Conservation (phyloP, 2,329 filamentous ascomycete species). For the Phaeoacremonium minimum region DNA sequence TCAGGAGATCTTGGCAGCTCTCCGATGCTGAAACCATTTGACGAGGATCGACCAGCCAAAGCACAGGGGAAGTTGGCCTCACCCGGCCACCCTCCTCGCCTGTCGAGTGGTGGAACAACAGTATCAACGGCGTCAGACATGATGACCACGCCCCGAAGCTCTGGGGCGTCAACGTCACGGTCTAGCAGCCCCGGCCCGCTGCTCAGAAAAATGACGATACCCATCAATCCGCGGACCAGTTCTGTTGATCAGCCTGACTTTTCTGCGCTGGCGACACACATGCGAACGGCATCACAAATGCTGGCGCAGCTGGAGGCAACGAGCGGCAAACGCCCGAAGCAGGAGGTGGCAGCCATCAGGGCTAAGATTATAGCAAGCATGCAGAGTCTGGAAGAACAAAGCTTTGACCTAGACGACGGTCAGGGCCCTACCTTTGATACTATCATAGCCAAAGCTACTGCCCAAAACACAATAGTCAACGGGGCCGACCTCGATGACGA, state of each 20-base stretch:
- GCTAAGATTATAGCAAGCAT: slow-evolving; percentile 87
- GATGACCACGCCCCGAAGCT: slow-evolving; percentile 60
- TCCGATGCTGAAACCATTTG: slow-evolving; percentile 57
- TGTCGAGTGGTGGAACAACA: slow-evolving; percentile 59
- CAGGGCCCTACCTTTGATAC: slow-evolving; percentile 73
- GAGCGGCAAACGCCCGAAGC: slow-evolving; percentile 72
- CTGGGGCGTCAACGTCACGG: slow-evolving; percentile 62
- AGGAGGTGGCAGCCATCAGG: slow-evolving; percentile 78
- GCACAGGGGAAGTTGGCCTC: slow-evolving; percentile 19
- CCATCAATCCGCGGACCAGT: slow-evolving; percentile 44
- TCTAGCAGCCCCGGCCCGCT: slow-evolving; percentile 60
- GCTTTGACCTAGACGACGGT: slow-evolving; percentile 71
- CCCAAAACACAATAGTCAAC: slow-evolving; percentile 40
- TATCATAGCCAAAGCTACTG: slow-evolving; percentile 71
- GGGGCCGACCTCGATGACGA: slow-evolving; percentile 52
- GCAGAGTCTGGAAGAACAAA: slow-evolving; percentile 83
- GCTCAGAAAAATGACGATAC: slow-evolving; percentile 56
- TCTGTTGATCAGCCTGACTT: slow-evolving; percentile 71
- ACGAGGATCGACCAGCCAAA: slow-evolving; percentile 33
- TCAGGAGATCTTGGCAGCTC: slow-evolving; percentile 75
- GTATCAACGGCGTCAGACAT: slow-evolving; percentile 56
- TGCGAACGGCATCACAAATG: slow-evolving; percentile 86
- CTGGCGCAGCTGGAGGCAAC: slow-evolving; percentile 77
- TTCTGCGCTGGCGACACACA: slow-evolving; percentile 78
- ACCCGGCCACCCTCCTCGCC: slow-evolving; percentile 39